Base-by-base conservation (phyloP, 75 land plant genomes). In the Isoetes taiwanensis region DNA sequence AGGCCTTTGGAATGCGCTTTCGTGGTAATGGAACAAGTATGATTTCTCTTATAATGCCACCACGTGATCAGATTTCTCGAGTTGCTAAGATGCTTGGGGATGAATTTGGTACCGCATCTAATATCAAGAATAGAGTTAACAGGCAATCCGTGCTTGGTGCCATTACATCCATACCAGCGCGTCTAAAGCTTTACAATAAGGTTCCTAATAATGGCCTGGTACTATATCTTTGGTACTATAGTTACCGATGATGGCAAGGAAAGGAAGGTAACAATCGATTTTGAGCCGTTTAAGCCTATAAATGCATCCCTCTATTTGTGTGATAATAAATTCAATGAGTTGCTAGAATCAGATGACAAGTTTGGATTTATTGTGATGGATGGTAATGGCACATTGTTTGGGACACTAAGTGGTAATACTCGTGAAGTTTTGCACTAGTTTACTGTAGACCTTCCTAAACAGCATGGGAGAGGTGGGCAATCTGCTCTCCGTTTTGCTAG, bases 331-430 rank as follows among this genome's bases (percentile, higher is more conserved):
- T 68, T 68, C 65, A 52, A 50, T 46, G 70, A 68, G 32, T 57
- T 68, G 2, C 64, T 77, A 1, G 77, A 74, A 59, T 73, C 77
- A 40, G 80, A 78, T 53, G 80, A 78, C 31, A 74, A 74, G 66
- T 60, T 60, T 19, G 62, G 62, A 3, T 60, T 60, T 28, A 60
- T 60, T 16, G 54, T 60, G 14, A 41, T 60, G 62, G 62, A 41
- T 24, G 57, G 62, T 3, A 60, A 60, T 35, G 62, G 57, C 9
- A 41, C 62, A 4, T 28, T 60, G 6, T 60, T 60, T 60, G 62
- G 62, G 6, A 60, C 62, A 1, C 28, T 60, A 14, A 41, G 57
- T 16, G 62, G 62, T 17, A 60, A 60, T 28, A 42, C 57, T 24
- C 20, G 62, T 2, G 62, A 60, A 28, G 62, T 60, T 12, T 23